phyloP scores from a whole-genome alignment of 108 stramenopile species.

The Hondaea fermentalgiana region DNA sequence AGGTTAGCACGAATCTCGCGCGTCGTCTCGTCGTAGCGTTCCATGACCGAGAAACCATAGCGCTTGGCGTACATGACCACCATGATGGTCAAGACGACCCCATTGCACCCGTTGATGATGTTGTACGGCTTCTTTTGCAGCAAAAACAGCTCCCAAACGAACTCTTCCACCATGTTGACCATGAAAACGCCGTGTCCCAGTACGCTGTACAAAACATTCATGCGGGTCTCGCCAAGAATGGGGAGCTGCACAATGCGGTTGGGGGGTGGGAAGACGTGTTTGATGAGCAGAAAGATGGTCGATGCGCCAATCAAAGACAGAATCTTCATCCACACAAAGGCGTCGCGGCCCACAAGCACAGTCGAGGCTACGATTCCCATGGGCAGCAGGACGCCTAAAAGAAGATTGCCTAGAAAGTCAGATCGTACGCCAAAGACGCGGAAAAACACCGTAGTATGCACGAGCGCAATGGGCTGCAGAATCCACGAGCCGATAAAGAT shows the following conservation, averaged over 20 bases:
- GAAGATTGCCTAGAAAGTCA: neutral
- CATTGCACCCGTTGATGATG: neutral
- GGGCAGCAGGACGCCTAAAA: neutral
- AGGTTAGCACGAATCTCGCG: neutral
- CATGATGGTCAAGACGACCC: neutral
- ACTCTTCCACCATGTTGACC: neutral
- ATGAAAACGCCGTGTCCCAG: neutral
- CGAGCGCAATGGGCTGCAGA: neutral
- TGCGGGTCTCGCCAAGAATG: neutral
- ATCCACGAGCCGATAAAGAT: neutral
- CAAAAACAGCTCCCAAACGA: constrained; percentile 1
- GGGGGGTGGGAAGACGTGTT: neutral
- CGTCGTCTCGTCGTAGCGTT: neutral
- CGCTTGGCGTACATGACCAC: neutral
- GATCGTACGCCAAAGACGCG: neutral
- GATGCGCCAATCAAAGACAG: neutral
- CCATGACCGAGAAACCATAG: neutral
- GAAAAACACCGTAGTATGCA: neutral
- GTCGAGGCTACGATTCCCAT: neutral
- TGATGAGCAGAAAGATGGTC: neutral
- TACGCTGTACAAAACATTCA: neutral
- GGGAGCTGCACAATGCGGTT: neutral
- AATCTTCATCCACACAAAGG: neutral
- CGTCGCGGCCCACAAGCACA: neutral
- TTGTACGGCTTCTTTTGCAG: neutral